phyloP scores from a whole-genome alignment of 2,329 filamentous ascomycete species.

The Cercospora berteroae region DNA sequence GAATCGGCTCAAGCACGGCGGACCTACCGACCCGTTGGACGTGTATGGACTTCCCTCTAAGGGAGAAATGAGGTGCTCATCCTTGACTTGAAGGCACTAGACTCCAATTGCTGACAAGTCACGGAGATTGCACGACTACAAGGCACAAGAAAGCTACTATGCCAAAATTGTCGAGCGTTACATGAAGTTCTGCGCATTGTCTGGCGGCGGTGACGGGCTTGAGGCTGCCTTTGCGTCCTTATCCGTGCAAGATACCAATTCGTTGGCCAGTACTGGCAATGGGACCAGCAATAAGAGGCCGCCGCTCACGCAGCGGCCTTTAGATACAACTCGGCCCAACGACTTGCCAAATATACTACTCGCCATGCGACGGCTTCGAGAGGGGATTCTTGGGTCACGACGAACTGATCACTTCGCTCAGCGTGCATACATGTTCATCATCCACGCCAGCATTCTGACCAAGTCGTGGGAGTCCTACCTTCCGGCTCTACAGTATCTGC shows the following conservation, averaged over 20 bases:
- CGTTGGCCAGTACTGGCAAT: background rate
- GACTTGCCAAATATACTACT: conserved; percentile 73
- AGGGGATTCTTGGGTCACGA: conserved; percentile 78
- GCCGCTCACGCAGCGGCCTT: conserved; percentile 17
- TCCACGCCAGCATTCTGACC: conserved; percentile 76
- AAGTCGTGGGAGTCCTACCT: conserved; percentile 86
- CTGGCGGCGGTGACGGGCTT: conserved; percentile 68
- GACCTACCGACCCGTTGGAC: conserved; percentile 73
- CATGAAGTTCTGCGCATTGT: conserved; percentile 80
- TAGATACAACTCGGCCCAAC: conserved; percentile 50
- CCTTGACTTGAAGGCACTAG: background rate
- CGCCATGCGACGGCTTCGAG: conserved; percentile 86
- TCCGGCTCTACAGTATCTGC: conserved; percentile 76
- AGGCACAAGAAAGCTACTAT: conserved; percentile 82
- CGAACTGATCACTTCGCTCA: conserved; percentile 77
- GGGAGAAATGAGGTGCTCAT: conserved; percentile 72
- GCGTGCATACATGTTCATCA: conserved; percentile 89
- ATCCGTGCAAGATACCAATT: conserved; percentile 35
- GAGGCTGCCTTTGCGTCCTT: conserved; percentile 72
- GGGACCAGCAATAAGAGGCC: conserved; percentile 11
- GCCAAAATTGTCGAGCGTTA: conserved; percentile 84
- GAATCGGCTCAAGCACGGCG: conserved; percentile 66
- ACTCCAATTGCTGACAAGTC: conserved; percentile 13
- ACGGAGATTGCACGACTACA: conserved; percentile 57
- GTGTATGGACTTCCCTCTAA: conserved; percentile 84